Evolutionary conservation across 1,139 yeast species (phyloP), one percentile per base, ranked within the genome.

Genomic region (Chernovozyma aurita): DNA sequence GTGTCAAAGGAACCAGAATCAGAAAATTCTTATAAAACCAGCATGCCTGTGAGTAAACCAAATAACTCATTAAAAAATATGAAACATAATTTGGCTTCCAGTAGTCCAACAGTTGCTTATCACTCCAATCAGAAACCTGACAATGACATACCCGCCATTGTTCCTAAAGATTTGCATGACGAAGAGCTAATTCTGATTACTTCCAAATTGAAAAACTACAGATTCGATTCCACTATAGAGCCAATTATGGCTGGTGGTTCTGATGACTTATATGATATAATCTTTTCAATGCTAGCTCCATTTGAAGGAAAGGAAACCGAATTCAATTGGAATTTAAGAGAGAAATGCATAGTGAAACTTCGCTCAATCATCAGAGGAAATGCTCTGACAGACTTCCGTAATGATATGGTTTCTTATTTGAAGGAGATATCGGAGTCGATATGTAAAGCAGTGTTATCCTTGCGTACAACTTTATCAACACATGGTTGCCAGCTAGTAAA

Each of bases 221-320:
- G 42, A 1, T 37, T 65, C 17, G 70, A 63, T 33, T 30, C 46
- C 1, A 40, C 60, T 0, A 46, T 64, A n/a, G 33, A 42, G 7
- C 40, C 58, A 0, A 31, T 48, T 4, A 42, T 58, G 27, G 42
- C 59, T 3, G 26, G 33, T 2, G 42, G 41, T 31, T 35, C 44
- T 1, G 52, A 54, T 9, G 44, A 46, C 2, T 41, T 67, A 18
- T 39, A 45, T 26, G 40, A 38, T 12, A 40, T 45, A 5, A 36
- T 57, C 9, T 44, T 48, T 11, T 52, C 50, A 1, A 42, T 60
- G 27, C 18, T 42, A 1, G 56, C 63, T 1, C 57, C 57, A 13
- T 86, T 92, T 50, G 73, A 70, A n/a, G 82, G 80, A 2, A 87
- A 82, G 49, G 98, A 94, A 57, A 83, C 95, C 0, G 98, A 94